A percentile compares a stretch with the other conserved stretches of the same genome.
Conservation (phyloP, 140 eudicot genomes). For the Senecio squalidus region DNA sequence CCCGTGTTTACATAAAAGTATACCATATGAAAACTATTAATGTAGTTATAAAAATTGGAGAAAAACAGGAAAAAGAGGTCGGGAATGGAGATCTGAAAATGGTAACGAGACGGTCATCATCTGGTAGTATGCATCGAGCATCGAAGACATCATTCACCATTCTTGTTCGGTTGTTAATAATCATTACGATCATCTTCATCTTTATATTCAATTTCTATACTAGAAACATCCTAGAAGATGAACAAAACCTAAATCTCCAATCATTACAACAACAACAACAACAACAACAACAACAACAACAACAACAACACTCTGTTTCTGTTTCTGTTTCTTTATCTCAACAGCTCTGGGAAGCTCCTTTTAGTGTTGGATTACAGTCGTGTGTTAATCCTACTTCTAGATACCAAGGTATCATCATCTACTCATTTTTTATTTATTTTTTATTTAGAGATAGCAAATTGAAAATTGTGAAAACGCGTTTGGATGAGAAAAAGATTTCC, state of each 20-base stretch:
- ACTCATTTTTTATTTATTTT: neutral
- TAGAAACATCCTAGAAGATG: constrained; percentile 48
- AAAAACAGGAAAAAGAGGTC: too few relatives aligned
- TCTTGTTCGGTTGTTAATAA: too few relatives aligned
- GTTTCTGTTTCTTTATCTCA: constrained; percentile 12
- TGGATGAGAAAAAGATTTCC: too few relatives aligned
- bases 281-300: neutral
- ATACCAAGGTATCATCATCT: constrained; percentile 55
- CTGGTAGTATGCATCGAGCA: too few relatives aligned
- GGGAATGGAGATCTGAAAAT: too few relatives aligned
- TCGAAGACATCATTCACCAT: too few relatives aligned
- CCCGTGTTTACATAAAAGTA: too few relatives aligned
- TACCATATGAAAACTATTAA: too few relatives aligned
- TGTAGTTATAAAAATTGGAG: too few relatives aligned
- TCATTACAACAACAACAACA: neutral
- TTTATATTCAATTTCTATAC: constrained; percentile 54
- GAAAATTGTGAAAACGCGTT: too few relatives aligned
- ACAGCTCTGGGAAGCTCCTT: constrained; percentile 54
- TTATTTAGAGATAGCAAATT: neutral
- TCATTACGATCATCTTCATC: constrained; percentile 45
- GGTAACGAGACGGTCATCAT: too few relatives aligned
- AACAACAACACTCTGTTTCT: constrained; percentile 19
- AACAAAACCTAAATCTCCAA: constrained; percentile 21
- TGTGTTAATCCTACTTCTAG: constrained; percentile 68
- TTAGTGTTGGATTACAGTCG: constrained; percentile 42